Conservation (phyloP, 805 yeast genomes). For the Metschnikowia cubensis region DNA sequence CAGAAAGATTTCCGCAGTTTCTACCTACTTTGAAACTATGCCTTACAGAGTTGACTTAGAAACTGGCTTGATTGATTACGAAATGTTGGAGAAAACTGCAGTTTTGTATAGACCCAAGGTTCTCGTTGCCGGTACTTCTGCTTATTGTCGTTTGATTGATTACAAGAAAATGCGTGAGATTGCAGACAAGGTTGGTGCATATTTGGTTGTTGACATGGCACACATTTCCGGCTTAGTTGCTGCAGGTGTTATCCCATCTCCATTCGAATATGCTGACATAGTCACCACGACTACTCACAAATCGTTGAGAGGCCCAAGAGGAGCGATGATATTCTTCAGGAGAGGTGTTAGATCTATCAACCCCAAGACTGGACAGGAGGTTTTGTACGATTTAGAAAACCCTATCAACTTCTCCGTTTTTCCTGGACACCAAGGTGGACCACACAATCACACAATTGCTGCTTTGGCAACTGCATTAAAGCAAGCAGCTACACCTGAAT, state of each 20-base stretch:
- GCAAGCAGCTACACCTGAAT: slow-evolving; percentile 89
- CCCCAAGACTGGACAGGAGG: slow-evolving; percentile 87
- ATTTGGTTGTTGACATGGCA: slow-evolving; percentile 96
- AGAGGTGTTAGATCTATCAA: slow-evolving; percentile 83
- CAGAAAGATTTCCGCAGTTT: slow-evolving; percentile 90
- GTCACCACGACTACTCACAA: slow-evolving; percentile 99
- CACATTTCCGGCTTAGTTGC: slow-evolving; percentile 95
- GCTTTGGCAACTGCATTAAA: slow-evolving; percentile 96
- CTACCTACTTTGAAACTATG: slow-evolving; percentile 97
- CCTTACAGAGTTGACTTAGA: slow-evolving; percentile 91
- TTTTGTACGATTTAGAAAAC: slow-evolving; percentile 85
- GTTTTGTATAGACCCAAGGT: slow-evolving; percentile 92
- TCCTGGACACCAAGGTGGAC: slow-evolving; percentile 99
- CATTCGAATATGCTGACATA: slow-evolving; percentile 94
- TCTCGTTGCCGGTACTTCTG: slow-evolving; percentile 96
- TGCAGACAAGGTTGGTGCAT: slow-evolving; percentile 97
- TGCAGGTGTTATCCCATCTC: slow-evolving; percentile 93
- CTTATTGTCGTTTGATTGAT: slow-evolving; percentile 94
- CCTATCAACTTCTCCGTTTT: slow-evolving; percentile 96
- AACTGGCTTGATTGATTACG: slow-evolving; percentile 96
- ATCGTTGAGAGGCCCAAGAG: slow-evolving; percentile 98
- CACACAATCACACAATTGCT: slow-evolving; percentile 98
- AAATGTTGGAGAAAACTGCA: slow-evolving; percentile 88
- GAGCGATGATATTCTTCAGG: slow-evolving; percentile 99
- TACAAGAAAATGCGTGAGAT: slow-evolving; percentile 94